Conservation (phyloP, 345 rosid species). For the Eucalyptus paniculata region DNA sequence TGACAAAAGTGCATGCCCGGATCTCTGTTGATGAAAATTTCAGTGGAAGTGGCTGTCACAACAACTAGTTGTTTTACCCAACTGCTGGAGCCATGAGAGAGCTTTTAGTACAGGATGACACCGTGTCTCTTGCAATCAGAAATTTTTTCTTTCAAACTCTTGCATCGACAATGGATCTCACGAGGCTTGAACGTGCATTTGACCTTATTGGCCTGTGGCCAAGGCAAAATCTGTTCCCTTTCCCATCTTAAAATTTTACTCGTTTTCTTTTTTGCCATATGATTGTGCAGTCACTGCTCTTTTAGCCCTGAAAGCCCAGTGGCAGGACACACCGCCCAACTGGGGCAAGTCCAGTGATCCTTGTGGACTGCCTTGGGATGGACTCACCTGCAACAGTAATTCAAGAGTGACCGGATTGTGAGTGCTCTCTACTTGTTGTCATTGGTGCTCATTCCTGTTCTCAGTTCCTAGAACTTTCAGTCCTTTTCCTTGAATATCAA, state of each 20-base stretch:
- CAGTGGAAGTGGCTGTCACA: neutral
- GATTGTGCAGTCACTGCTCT: conserved; percentile 48
- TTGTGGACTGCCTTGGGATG: conserved; percentile 87
- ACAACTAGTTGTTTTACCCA: neutral
- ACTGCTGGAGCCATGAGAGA: neutral
- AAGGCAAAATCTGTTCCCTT: neutral
- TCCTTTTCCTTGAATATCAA: neutral
- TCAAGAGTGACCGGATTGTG: conserved; percentile 76
- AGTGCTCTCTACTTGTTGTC: conserved; percentile 4
- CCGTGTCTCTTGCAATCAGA: neutral
- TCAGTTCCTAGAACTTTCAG: neutral
- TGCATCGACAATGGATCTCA: neutral
- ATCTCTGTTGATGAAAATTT: neutral
- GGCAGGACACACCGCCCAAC: conserved; percentile 69
- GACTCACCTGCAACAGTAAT: conserved; percentile 46
- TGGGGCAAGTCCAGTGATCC: conserved; percentile 74
- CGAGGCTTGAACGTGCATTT: neutral
- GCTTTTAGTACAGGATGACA: neutral
- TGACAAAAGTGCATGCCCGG: neutral
- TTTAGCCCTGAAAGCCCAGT: conserved; percentile 62
- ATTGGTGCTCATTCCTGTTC: neutral
- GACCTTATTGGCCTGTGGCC: neutral
- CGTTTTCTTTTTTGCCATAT: neutral
- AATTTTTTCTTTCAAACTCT: neutral
- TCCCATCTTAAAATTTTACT: neutral